Base-by-base conservation (phyloP, 2,329 filamentous ascomycete species). In the Diaporthe aspalathi region DNA sequence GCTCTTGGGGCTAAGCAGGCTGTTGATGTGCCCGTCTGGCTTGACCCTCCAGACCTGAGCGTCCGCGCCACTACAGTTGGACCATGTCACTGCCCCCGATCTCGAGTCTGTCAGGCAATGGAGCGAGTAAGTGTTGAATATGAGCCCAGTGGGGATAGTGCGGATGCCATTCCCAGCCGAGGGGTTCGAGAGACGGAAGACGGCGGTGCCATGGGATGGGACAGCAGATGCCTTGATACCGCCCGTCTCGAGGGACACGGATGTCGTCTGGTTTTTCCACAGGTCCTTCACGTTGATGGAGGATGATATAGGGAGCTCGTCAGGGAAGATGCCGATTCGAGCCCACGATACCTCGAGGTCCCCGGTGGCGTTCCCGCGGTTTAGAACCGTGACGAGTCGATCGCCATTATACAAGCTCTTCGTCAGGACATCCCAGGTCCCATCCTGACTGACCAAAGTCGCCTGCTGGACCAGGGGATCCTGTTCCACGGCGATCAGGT, bases 71-170 rank as follows among this genome's bases (percentile, higher is more conserved):
- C 79, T 76, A 70, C 84, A 86, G 4, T 76, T 71, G 5, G 74
- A 73, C 75, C 82, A 85, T 0, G 43, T 74, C 7, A 84, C 74
- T 8, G 68, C 74, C 9, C 75, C 75, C 2, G 75, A 72, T 45
- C 47, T 62, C 67, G 72, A 50, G 6, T 80, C 81, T 5, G 83
- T 83, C 43, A 87, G 76, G 72, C 83, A 85, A 38, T 81, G 80
- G 12, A 82, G 76, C 2, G 83, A 84, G 27, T 80, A 82, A 0
- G 84, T 85, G 74, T 87, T 86, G 76, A 87, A 85, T 62, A 87
- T 82, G 74, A 84, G 81, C 5, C 85, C 85, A 0, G 84, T 87
- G 0, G 85, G 84, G 11, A 79, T 80, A 12, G 79, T 75, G 24
- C 74, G 73, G 22, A 74, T 73, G 45, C 70, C 67, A 22, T 60